A percentile compares a stretch with the other conserved stretches of the same genome.
phyloP scores from a whole-genome alignment of 2,329 filamentous ascomycete species.

The Hypoxylon sp. region DNA sequence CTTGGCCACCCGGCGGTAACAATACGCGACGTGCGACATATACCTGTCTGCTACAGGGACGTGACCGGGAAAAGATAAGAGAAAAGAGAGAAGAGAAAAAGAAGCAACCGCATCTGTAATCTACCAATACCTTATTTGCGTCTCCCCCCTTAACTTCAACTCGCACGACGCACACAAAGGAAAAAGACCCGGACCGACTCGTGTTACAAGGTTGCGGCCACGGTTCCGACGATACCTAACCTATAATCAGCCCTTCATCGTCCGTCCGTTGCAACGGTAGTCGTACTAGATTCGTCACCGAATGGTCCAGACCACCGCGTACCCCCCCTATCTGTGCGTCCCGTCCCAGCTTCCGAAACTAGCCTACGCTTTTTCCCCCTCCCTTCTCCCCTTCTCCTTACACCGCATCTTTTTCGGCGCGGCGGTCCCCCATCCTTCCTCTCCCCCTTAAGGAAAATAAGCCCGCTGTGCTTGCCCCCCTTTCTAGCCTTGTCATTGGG shows the following conservation, averaged over 20 bases:
- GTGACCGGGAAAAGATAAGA: background rate
- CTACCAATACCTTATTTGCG: background rate
- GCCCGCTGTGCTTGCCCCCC: background rate
- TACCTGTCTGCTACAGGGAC: background rate
- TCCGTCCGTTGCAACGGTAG: constrained; percentile 35
- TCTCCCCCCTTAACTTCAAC: background rate
- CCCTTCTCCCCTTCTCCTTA: constrained; percentile 6
- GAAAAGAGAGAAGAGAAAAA: background rate
- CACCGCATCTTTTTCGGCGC: constrained; percentile 38
- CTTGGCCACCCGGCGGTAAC: constrained; percentile 13
- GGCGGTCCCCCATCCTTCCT: constrained; percentile 2
- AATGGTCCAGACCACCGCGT: constrained; percentile 38
- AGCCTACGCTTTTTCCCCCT: constrained; percentile 8
- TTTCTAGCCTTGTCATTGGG: background rate
- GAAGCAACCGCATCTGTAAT: background rate
- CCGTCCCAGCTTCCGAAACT: constrained; percentile 34
- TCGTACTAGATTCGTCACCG: constrained; percentile 39
- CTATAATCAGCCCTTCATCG: constrained; percentile 26
- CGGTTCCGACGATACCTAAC: constrained; percentile 34
- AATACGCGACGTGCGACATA: background rate
- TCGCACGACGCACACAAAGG: background rate
- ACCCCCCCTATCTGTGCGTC: constrained; percentile 36
- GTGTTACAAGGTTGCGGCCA: constrained; percentile 28
- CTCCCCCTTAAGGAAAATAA: constrained; percentile 2
- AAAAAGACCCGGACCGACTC: constrained; percentile 25